Base-by-base conservation (phyloP, 2,329 filamentous ascomycete species). In the Botryotinia globosa region DNA sequence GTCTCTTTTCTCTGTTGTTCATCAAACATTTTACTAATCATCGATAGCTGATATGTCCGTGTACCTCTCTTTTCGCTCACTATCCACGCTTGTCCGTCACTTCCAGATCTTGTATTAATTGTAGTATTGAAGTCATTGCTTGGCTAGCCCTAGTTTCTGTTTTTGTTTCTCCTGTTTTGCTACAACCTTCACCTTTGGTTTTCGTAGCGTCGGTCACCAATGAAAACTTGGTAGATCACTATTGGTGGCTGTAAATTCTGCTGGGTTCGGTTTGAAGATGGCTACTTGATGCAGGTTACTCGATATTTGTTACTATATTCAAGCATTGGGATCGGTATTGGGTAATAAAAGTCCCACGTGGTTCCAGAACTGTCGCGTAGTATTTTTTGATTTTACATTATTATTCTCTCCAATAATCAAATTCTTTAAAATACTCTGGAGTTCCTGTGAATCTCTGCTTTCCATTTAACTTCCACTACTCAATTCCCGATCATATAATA, bases 131-230 rank as follows among this genome's bases (percentile, higher is more conserved):
- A 12, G 61, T 54, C 45, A 74, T 89, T 74, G 83, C 85, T 4
- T 4, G 34, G 34, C 34, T 34, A 34, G 92, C 88, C 81, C 75
- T 92, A 14, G 89, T 90, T 84, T 94, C n/a, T 94, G 94, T 83
- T 94, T 94, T 92, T 92, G 93, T 82, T 91, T 87, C 16, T 91
- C 93, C 79, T 91, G 90, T 80, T 95, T 94, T 84, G 92, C 92
- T 0, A 94, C 92, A 34, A 94, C 94, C 79, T 89, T 94, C 44
- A 91, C 92, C 0, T 85, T 94, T 1, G 90, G 91, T 10, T 92
- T 94, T 84, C 87, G 91, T 34, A 92, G 91, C 5, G 85, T 94
- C 3, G 92, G 92, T 20, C 87, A 89, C 37, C 90, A 94, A 82
- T 92, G 90, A 48, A 94, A 94, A 84, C 86, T 91, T 74, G 92